phyloP scores from a whole-genome alignment of 2,329 filamentous ascomycete species.

The Amylocarpus encephaloides region DNA sequence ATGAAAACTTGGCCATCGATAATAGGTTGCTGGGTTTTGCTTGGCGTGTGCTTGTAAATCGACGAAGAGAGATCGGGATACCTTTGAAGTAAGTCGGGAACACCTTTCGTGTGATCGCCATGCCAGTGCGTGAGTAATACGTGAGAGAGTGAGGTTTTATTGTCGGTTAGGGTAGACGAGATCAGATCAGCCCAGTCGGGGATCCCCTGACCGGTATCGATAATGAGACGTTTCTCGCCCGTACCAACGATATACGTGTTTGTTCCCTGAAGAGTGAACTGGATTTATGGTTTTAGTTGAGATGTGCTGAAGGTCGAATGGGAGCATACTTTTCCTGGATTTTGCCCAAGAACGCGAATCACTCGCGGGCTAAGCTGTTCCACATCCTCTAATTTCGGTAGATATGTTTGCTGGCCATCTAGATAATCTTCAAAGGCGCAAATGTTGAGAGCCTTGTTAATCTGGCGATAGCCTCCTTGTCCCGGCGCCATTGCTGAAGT shows the following conservation, averaged over 20 bases:
- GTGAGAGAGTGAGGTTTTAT: slow-evolving; percentile 34
- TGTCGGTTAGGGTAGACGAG: slow-evolving; percentile 26
- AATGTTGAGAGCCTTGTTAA: slow-evolving; percentile 42
- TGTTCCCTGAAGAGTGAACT: slow-evolving; percentile 46
- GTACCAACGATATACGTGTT: slow-evolving; percentile 88
- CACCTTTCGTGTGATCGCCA: slow-evolving; percentile 71
- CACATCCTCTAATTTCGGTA: slow-evolving; percentile 55
- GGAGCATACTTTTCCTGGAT: slow-evolving; percentile 64
- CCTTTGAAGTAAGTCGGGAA: slow-evolving; percentile 57
- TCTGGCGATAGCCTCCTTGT: slow-evolving; percentile 38
- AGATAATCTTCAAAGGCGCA: slow-evolving; percentile 45
- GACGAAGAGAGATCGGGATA: slow-evolving; percentile 47
- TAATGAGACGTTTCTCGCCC: slow-evolving; percentile 64
- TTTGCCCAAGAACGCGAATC: slow-evolving; percentile 77
- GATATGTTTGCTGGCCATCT: slow-evolving; percentile 31
- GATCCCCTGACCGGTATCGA: slow-evolving; percentile 81
- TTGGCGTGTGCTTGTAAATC: slow-evolving; percentile 60
- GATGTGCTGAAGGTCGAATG: neutral
- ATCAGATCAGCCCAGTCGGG: slow-evolving; percentile 54
- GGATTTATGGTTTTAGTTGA: no score
- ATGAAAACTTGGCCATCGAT: slow-evolving; percentile 44
- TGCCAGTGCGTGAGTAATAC: slow-evolving; percentile 78
- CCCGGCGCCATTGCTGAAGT: neutral
- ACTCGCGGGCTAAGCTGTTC: slow-evolving; percentile 69
- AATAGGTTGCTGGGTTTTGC: slow-evolving; percentile 44